phyloP scores from a whole-genome alignment of 257 asterid species.

The Nemophila menziesii region DNA sequence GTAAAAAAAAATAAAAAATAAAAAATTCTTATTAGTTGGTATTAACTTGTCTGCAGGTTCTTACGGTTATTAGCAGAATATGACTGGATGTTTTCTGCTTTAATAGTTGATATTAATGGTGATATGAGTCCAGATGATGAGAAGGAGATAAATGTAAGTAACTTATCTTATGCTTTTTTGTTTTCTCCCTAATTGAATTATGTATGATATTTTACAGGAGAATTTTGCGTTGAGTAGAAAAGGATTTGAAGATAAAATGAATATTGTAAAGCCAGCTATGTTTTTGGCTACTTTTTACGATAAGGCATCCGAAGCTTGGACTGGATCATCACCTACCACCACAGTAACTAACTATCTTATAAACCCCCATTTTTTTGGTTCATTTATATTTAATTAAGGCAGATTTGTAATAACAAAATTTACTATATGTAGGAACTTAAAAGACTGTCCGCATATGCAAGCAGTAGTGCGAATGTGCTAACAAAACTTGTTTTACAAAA shows the following conservation, averaged over 20 bases:
- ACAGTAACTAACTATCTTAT: slow-evolving; percentile 39
- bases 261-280: slow-evolving; percentile 53
- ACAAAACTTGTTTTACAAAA: slow-evolving; percentile 47
- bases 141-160: slow-evolving; percentile 61
- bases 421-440: slow-evolving; percentile 85
- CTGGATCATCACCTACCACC: slow-evolving; percentile 52
- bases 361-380: slow-evolving; percentile 4
- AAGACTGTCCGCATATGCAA: slow-evolving; percentile 77
- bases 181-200: neutral
- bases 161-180: neutral
- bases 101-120: slow-evolving; percentile 71
- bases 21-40: neutral
- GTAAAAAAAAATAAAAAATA: too few relatives aligned
- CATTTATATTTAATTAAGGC: too few relatives aligned
- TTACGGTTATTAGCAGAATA: slow-evolving; percentile 64
- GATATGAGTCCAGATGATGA: slow-evolving; percentile 66
- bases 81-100: slow-evolving; percentile 84
- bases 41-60: slow-evolving; percentile 46
- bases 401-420: too few relatives aligned
- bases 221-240: slow-evolving; percentile 54
- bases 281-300: slow-evolving; percentile 78
- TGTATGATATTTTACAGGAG: slow-evolving; percentile 33
- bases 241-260: slow-evolving; percentile 33
- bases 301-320: slow-evolving; percentile 82
- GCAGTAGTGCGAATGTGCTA: slow-evolving; percentile 64